These are phyloP conservation scores for Neurospora sp. DNA, from an alignment of 495 filamentous ascomycete genomes.

Conservation along the genomic window DNA sequence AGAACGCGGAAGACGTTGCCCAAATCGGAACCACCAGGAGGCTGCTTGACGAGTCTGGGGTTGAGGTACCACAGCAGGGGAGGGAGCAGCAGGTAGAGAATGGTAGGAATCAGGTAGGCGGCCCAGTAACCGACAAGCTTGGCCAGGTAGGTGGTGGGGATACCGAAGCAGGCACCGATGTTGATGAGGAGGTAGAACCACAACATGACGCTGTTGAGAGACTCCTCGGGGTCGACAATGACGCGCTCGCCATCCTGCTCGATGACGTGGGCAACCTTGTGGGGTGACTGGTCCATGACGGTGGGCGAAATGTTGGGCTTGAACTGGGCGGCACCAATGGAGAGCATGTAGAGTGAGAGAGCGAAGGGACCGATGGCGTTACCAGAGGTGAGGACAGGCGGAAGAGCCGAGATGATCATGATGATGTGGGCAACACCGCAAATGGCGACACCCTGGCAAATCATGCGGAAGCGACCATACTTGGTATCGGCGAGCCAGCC, in stretches of 20 bases:
- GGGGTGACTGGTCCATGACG: slow-evolving; percentile 64
- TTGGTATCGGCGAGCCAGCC: slow-evolving; percentile 50
- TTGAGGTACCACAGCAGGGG: slow-evolving; percentile 40
- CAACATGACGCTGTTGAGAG: slow-evolving; percentile 56
- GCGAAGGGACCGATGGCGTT: slow-evolving; percentile 48
- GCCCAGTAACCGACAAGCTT: slow-evolving; percentile 58
- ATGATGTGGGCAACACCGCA: slow-evolving; percentile 54
- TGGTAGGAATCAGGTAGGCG: slow-evolving; percentile 56
- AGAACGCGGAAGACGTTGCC: slow-evolving; percentile 45
- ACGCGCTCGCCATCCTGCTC: slow-evolving; percentile 61
- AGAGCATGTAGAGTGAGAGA: slow-evolving; percentile 45
- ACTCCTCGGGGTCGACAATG: slow-evolving; percentile 65
- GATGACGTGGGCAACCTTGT: slow-evolving; percentile 45
- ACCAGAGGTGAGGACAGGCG: slow-evolving; percentile 43
- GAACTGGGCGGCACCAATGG: slow-evolving; percentile 47
- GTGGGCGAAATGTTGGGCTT: slow-evolving; percentile 59
- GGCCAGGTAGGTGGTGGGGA: slow-evolving; percentile 34
- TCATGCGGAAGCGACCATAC: slow-evolving; percentile 50
- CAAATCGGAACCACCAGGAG: slow-evolving; percentile 43
- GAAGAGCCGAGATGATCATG: slow-evolving; percentile 50
- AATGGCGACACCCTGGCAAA: slow-evolving; percentile 46
- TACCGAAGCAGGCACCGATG: slow-evolving; percentile 54
- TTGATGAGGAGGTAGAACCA: slow-evolving; percentile 70
- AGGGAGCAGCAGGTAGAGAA: slow-evolving; percentile 46
- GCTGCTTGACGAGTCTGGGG: slow-evolving; percentile 36